Conservation (phyloP, 2,329 filamentous ascomycete species). For the Dothistroma pini region DNA sequence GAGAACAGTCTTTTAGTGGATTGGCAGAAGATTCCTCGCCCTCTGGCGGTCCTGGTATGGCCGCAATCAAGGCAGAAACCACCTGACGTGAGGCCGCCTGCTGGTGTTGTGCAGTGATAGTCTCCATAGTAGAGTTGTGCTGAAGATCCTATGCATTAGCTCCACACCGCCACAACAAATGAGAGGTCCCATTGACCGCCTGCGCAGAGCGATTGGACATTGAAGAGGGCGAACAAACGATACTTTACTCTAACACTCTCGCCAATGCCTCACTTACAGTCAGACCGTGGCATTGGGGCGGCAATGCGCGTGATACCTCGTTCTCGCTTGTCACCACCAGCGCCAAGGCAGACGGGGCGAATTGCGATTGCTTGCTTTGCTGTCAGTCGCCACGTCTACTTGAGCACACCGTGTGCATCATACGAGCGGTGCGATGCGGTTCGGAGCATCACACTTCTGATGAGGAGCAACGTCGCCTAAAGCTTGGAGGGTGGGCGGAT, state of each 20-base stretch:
- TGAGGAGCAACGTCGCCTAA: neutral
- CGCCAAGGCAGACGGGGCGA: constrained; percentile 2
- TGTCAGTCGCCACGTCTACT: constrained; percentile 5
- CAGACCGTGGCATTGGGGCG: neutral
- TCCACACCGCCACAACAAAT: constrained; percentile 3
- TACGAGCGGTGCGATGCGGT: neutral
- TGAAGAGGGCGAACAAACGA: neutral
- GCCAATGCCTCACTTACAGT: constrained; percentile 4
- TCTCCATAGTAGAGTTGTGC: neutral
- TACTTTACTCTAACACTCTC: neutral
- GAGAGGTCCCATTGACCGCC: neutral
- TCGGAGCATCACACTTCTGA: neutral
- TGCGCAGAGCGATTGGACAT: neutral
- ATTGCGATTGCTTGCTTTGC: constrained; percentile 1
- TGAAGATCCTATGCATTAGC: constrained; percentile 9
- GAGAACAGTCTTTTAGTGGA: constrained; percentile 37
- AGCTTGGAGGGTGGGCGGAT: neutral
- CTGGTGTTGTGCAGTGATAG: neutral
- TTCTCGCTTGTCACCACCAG: neutral
- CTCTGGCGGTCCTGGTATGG: constrained; percentile 27
- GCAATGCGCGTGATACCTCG: neutral
- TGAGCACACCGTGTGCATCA: neutral
- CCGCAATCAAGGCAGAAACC: constrained; percentile 27
- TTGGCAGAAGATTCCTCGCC: constrained; percentile 36
- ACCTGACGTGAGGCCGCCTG: constrained; percentile 12